Percentiles rank a stretch among this genome's conserved stretches.
phyloP scores from a whole-genome alignment of 768 basidiomycete genomes.

The Pleurotus giganteus region DNA sequence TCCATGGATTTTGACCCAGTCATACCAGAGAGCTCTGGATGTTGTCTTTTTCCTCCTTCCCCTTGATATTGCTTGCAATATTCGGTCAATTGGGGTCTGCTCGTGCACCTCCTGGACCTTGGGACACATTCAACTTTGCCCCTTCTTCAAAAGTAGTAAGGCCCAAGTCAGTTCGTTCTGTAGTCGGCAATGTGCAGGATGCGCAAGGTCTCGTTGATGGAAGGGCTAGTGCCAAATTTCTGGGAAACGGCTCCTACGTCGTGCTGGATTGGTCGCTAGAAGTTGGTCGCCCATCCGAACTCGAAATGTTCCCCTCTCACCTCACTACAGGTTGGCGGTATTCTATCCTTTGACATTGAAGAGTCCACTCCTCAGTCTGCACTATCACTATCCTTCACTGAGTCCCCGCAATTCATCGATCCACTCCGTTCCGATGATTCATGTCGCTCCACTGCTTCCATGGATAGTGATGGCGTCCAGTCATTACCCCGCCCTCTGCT shows the following conservation, averaged over 20 bases:
- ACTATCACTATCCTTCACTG: conserved; percentile 48
- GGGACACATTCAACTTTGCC: conserved; percentile 43
- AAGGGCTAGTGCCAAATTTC: conserved; percentile 23
- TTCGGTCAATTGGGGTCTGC: conserved; percentile 3
- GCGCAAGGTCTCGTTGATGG: conserved; percentile 25
- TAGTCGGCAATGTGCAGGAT: conserved; percentile 24
- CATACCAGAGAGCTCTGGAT: neutral
- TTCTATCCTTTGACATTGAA: conserved; percentile 27
- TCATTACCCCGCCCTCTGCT: conserved; percentile 25
- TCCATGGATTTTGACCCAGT: neutral
- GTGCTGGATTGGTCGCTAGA: conserved; percentile 40
- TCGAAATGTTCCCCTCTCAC: neutral
- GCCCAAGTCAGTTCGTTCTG: conserved; percentile 26
- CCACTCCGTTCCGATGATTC: conserved; percentile 43
- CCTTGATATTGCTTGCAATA: neutral
- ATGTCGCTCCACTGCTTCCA: conserved; percentile 20
- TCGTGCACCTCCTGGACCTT: conserved; percentile 37
- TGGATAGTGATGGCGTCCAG: conserved; percentile 34
- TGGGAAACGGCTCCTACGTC: conserved; percentile 30
- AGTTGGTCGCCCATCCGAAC: conserved; percentile 15
- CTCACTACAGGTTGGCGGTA: conserved; percentile 28
- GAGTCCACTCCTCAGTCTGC: conserved; percentile 25
- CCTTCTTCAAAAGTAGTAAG: conserved; percentile 28
- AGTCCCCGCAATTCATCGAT: conserved; percentile 46
- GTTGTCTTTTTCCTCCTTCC: neutral